These are phyloP conservation scores for Earliella scabrosa DNA, from an alignment of 1,284 basidiomycete species.

Conservation along the genomic window DNA sequence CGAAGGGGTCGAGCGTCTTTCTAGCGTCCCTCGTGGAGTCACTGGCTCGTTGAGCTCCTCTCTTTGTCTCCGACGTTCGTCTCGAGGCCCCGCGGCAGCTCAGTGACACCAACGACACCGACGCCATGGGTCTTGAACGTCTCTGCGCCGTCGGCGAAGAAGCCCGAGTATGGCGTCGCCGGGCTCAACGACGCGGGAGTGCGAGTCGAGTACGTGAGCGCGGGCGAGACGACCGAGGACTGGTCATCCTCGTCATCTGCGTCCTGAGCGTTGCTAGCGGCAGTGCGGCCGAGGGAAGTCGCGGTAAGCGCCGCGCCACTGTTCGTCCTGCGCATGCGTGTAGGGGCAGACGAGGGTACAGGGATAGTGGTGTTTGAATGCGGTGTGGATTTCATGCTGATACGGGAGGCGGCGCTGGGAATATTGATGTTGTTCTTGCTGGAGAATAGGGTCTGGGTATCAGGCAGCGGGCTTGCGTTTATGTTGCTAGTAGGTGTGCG, in stretches of 20 bases:
- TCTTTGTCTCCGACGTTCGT: constrained; percentile 8
- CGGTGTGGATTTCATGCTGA: neutral
- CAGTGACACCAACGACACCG: neutral
- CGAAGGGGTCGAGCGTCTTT: too few relatives aligned
- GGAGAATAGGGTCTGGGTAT: constrained; percentile 22
- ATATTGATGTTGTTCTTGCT: constrained; percentile 25
- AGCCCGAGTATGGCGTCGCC: constrained; percentile 41
- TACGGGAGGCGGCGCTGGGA: constrained; percentile 11
- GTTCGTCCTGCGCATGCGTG: neutral
- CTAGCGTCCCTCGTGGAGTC: too few relatives aligned
- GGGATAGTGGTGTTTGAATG: neutral
- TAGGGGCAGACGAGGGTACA: neutral
- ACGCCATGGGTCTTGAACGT: constrained; percentile 30
- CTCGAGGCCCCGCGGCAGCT: constrained; percentile 2
- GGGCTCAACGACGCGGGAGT: constrained; percentile 43
- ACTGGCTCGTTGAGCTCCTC: constrained; percentile 5
- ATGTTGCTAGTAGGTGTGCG: constrained; percentile 7
- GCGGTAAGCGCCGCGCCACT: neutral
- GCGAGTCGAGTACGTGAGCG: constrained; percentile 41
- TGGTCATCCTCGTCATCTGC: constrained; percentile 30
- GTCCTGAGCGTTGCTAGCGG: constrained; percentile 4
- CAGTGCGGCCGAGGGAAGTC: neutral
- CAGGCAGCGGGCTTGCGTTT: constrained; percentile 15
- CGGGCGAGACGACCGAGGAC: constrained; percentile 40
- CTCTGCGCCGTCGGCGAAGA: constrained; percentile 35